Evolutionary conservation across 257 asterid species (phyloP), one percentile per base, ranked within the genome.

Genomic region (Penstemon barbatus): DNA sequence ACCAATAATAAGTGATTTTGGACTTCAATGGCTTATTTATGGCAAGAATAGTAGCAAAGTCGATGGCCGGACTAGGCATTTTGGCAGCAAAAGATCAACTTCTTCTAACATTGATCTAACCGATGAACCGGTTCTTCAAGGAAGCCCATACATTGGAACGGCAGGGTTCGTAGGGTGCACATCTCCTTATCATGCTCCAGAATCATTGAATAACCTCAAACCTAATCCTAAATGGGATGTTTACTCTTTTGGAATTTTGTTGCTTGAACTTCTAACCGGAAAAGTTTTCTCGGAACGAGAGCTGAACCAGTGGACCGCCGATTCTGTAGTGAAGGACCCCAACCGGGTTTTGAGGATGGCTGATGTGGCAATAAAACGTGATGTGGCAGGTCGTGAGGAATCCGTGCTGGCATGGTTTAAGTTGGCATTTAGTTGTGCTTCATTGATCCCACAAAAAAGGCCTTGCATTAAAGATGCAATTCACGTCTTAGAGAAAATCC

Each of bases 201-300:
- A 93, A 77, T 93, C 99, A 0, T 83, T 85, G 75, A 70, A 90
- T 25, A 89, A 73, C 75, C 76, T 75, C 41, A 93, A 88, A 74
- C 96, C 96, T 15, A 83, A 71, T 45, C 82, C 89, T 12, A 90
- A 87, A 69, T 93, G 99, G 99, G 97, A 90, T 52, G 99, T 87
- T 4, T 93, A 90, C 80, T 93, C 99, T 4, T 90, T 90, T 5
- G 99, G 99, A 37, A 74, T 93, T 15, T 66, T 93, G 66, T 66
- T 90, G 74, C 90, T 93, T 2, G 97, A 90, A 74, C 78, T 93
- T 4, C 55, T 93, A 11, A 90, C 96, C 0, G 99, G 99, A 5
- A 87, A 83, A 63, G 91, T 85, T 5, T 93, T 88, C 63, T 85
- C 96, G 1, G 95, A 81, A 36, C 79, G 85, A 72, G 99, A 93